Conservation (phyloP, 345 rosid genomes). For the Eucalyptus viminalis region DNA sequence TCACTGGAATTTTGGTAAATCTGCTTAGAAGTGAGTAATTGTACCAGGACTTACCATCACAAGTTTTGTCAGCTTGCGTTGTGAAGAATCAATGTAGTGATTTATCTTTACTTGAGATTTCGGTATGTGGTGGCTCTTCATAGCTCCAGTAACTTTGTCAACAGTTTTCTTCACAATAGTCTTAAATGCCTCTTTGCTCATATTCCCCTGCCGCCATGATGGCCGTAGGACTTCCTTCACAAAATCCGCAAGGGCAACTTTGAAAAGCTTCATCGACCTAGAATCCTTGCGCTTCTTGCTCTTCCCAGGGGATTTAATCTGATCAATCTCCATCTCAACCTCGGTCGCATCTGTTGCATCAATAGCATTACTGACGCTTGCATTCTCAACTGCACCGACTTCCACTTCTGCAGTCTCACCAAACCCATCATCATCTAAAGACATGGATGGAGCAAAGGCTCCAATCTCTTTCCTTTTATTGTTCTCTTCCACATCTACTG, state of each 20-base stretch:
- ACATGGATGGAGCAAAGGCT: slow-evolving; percentile 14
- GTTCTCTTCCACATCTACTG: slow-evolving; percentile 50
- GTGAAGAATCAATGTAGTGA: slow-evolving; percentile 62
- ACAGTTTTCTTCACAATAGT: slow-evolving; percentile 86
- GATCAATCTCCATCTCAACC: slow-evolving; percentile 46
- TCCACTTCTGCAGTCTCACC: slow-evolving; percentile 65
- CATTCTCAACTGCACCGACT: slow-evolving; percentile 50
- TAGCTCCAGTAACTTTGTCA: slow-evolving; percentile 77
- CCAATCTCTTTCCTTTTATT: slow-evolving; percentile 22
- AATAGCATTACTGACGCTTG: slow-evolving; percentile 27
- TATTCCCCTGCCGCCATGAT: slow-evolving; percentile 85
- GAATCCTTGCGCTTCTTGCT: slow-evolving; percentile 48
- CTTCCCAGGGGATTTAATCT: slow-evolving; percentile 38
- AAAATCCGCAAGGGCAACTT: slow-evolving; percentile 64
- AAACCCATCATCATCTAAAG: slow-evolving; percentile 42
- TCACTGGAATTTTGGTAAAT: not conserved
- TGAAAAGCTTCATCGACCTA: slow-evolving; percentile 63
- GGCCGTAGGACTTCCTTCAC: slow-evolving; percentile 93
- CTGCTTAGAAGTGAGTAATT: not conserved
- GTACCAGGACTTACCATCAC: slow-evolving; percentile 55
- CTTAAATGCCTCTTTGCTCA: slow-evolving; percentile 96
- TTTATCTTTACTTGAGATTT: slow-evolving; percentile 77
- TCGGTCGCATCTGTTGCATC: slow-evolving; percentile 8
- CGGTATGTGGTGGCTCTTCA: slow-evolving; percentile 65
- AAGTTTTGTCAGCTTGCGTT: slow-evolving; percentile 73